These are phyloP conservation scores for Phytopythium vexans DNA, from an alignment of 352 stramenopile species.

Conservation along the genomic window DNA sequence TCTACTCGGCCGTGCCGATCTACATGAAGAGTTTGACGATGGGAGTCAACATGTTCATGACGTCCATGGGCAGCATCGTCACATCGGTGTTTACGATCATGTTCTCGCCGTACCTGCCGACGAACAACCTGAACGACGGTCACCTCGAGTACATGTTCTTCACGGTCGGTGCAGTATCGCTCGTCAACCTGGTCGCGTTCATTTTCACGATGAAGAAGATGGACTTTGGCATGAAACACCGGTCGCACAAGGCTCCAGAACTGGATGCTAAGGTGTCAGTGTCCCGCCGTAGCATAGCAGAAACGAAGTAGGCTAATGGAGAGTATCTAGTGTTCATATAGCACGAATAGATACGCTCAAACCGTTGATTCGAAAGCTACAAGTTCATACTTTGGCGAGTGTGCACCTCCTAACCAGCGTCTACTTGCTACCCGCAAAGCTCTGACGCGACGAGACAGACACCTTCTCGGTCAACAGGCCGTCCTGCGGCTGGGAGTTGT, in stretches of 20 bases:
- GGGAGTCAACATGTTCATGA: constrained; percentile 53
- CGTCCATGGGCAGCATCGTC: constrained; percentile 45
- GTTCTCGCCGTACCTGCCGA: constrained; percentile 39
- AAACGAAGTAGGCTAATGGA: constrained; percentile 8
- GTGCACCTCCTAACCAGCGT: no score
- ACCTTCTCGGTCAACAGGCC: no score
- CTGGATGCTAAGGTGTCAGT: constrained; percentile 14
- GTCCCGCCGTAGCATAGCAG: constrained; percentile 9
- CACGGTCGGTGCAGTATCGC: constrained; percentile 30
- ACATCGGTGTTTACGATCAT: constrained; percentile 62
- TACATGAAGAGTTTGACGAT: constrained; percentile 43
- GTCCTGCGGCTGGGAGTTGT: no score
- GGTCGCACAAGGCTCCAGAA: constrained; percentile 9
- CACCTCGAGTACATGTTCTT: constrained; percentile 71
- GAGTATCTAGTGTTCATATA: no score
- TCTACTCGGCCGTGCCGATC: constrained; percentile 45
- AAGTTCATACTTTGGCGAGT: no score
- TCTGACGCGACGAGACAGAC: no score
- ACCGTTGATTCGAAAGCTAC: no score
- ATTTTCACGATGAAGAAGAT: constrained; percentile 44
- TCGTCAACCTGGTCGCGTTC: constrained; percentile 45
- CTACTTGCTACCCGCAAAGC: no score
- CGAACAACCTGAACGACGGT: constrained; percentile 48
- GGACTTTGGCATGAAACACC: constrained; percentile 47
- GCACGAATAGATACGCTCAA: no score